Evolutionary conservation across 371 early-diverging fungal genomes (phyloP).

Genomic region (Zychaea mexicana): DNA sequence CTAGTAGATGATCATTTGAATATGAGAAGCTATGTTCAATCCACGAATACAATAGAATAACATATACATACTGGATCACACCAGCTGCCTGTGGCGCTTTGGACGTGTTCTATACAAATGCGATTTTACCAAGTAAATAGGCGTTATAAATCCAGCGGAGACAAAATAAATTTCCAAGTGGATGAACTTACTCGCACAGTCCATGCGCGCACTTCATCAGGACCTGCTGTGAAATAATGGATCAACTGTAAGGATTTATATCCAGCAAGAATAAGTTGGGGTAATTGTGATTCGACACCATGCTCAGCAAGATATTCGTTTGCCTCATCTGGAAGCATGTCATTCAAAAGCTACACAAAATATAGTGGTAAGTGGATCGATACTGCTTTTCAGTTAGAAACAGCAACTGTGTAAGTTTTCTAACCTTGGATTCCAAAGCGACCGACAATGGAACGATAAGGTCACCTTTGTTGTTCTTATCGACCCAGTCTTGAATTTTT

Average conservation of each 20-base stretch:
- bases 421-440: slow-evolving; percentile 59
- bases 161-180: no score
- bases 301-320: slow-evolving; percentile 36
- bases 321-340: slow-evolving; percentile 45
- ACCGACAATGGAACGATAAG: slow-evolving; percentile 89
- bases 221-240: slow-evolving; percentile 92
- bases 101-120: slow-evolving; percentile 56
- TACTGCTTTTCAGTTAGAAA: neutral
- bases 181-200: slow-evolving; percentile 59
- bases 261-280: slow-evolving; percentile 83
- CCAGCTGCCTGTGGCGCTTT: slow-evolving; percentile 95
- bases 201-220: slow-evolving; percentile 86
- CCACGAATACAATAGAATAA: no score
- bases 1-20: no score
- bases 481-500: slow-evolving; percentile 87
- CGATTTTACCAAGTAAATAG: no score
- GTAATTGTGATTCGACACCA: slow-evolving; percentile 56
- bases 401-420: neutral
- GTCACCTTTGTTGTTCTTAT: slow-evolving; percentile 84
- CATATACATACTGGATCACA: slow-evolving; percentile 62
- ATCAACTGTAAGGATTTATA: slow-evolving; percentile 86
- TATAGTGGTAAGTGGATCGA: neutral
- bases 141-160: no score
- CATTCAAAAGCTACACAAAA: slow-evolving; percentile 31
- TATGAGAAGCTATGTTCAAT: no score